These are phyloP conservation scores for Chamaecrista fasciculata DNA, from an alignment of 306 rosid species.

Conservation along the genomic window DNA sequence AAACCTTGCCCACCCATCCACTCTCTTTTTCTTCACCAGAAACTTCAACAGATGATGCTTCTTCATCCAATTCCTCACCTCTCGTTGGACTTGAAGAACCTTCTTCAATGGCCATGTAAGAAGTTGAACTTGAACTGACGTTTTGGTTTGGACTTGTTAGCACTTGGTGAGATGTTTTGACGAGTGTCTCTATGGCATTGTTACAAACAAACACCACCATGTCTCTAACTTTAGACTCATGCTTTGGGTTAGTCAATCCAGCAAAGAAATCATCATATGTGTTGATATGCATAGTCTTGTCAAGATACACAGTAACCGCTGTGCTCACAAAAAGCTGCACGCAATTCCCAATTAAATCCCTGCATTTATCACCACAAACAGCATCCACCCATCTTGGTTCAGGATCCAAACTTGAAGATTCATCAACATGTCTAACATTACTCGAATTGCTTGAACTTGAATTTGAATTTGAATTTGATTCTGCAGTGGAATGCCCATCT, in stretches of 20 bases:
- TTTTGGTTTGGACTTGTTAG: slow-evolving; percentile 41
- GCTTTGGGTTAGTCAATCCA: slow-evolving; percentile 74
- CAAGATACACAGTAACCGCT: slow-evolving; percentile 75
- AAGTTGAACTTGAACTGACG: slow-evolving; percentile 21
- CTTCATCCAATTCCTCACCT: slow-evolving; percentile 22
- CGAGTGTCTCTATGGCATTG: slow-evolving; percentile 65
- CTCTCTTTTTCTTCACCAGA: slow-evolving; percentile 14
- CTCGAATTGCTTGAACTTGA: slow-evolving; percentile 12
- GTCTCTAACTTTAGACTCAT: slow-evolving; percentile 58
- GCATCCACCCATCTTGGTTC: slow-evolving; percentile 48
- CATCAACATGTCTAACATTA: slow-evolving; percentile 11
- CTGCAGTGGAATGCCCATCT: slow-evolving; percentile 31
- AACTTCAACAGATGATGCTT: slow-evolving; percentile 1
- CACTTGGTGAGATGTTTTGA: slow-evolving; percentile 72
- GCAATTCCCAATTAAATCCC: slow-evolving; percentile 60
- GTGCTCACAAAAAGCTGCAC: slow-evolving; percentile 76
- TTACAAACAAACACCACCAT: slow-evolving; percentile 62
- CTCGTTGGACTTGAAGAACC: not conserved
- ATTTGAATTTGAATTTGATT: slow-evolving; percentile 26
- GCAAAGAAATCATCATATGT: slow-evolving; percentile 68
- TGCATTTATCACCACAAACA: slow-evolving; percentile 46
- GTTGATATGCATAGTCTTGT: slow-evolving; percentile 78
- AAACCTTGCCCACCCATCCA: slow-evolving; percentile 42
- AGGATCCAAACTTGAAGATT: slow-evolving; percentile 24
- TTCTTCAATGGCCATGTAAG: slow-evolving; percentile 30